Evolutionary conservation across 345 rosid species (phyloP).

Genomic region (Rhodamnia argentea): DNA sequence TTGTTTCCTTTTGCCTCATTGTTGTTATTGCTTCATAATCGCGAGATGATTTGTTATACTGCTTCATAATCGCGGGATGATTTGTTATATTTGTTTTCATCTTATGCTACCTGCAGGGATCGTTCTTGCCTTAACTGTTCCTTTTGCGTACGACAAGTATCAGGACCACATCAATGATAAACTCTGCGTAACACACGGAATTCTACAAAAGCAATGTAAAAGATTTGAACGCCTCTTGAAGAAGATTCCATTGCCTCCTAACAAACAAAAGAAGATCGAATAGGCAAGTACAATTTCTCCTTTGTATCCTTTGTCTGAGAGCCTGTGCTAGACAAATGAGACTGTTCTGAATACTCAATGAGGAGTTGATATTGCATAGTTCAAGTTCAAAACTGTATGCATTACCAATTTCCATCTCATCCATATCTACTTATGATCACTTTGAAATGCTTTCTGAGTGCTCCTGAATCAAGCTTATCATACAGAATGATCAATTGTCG

Average conservation of each 20-base stretch:
- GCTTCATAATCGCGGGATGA: background rate
- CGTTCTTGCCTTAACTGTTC: slow-evolving; percentile 64
- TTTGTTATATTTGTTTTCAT: background rate
- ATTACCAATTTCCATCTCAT: background rate
- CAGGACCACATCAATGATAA: slow-evolving; percentile 62
- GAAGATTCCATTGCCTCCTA: slow-evolving; percentile 38
- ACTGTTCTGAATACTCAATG: background rate
- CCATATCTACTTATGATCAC: background rate
- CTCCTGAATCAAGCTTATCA: background rate
- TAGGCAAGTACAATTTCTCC: slow-evolving; percentile 28
- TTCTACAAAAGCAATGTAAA: slow-evolving; percentile 41
- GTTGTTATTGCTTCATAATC: background rate
- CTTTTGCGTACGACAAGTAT: slow-evolving; percentile 61
- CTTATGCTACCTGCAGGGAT: slow-evolving; percentile 28
- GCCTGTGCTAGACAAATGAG: background rate
- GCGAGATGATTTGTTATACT: background rate
- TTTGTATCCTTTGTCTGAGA: background rate
- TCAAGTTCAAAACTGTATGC: background rate
- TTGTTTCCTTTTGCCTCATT: background rate
- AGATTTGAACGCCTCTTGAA: slow-evolving; percentile 37
- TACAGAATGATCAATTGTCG: background rate
- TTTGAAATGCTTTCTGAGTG: background rate
- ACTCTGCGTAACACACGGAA: slow-evolving; percentile 27
- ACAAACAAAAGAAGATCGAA: slow-evolving; percentile 61
- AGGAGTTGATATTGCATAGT: background rate